These are phyloP conservation scores for Amphirosellinia nigrospora DNA, from an alignment of 495 filamentous ascomycete genomes.

Conservation along the genomic window DNA sequence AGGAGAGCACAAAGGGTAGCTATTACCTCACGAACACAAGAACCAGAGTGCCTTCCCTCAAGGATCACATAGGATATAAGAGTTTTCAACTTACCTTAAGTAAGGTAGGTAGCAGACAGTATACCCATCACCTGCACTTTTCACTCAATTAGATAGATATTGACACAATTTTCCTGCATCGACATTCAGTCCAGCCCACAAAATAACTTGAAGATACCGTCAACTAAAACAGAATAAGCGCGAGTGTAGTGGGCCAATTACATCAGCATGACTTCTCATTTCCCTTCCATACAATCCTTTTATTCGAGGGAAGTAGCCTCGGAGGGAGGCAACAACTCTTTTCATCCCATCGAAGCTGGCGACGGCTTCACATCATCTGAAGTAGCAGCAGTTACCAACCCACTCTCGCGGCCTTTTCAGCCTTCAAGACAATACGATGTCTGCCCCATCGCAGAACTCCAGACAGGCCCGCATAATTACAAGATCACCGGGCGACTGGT, in stretches of 20 bases:
- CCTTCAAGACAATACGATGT: constrained; percentile 61
- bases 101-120: too few relatives aligned
- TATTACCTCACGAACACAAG: neutral
- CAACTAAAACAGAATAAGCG: neutral
- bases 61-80: neutral
- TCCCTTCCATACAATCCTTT: constrained; percentile 61
- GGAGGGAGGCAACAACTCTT: constrained; percentile 18
- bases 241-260: neutral
- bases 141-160: neutral
- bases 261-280: constrained; percentile 44
- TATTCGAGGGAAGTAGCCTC: constrained; percentile 44
- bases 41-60: neutral
- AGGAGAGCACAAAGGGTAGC: neutral
- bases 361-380: constrained; percentile 61
- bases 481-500: constrained; percentile 64
- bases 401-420: constrained; percentile 55
- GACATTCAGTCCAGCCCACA: neutral
- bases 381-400: constrained; percentile 46
- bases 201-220: neutral
- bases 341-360: constrained; percentile 28
- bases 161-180: neutral
- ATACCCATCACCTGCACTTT: too few relatives aligned
- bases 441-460: constrained; percentile 55
- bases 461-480: constrained; percentile 58
- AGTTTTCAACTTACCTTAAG: neutral